A percentile compares a stretch with the other conserved stretches of the same genome.
phyloP scores from a whole-genome alignment of 2,329 filamentous ascomycete species.

The Gliomastix tumulicola region DNA sequence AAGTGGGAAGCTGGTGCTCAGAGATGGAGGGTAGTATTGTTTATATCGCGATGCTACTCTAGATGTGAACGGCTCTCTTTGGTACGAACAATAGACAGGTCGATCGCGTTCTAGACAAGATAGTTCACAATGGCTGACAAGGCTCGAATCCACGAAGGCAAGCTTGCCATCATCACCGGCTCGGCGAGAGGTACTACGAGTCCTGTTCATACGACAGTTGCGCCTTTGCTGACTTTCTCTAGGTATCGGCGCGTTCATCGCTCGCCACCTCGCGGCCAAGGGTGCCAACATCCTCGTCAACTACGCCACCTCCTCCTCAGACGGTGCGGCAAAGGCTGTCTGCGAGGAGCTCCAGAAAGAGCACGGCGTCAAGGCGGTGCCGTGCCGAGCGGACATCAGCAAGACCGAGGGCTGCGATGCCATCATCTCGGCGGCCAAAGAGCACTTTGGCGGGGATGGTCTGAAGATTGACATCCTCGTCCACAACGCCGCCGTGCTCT shows the following conservation, averaged over 20 bases:
- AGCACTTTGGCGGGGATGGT: background rate
- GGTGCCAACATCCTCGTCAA: conserved; percentile 2
- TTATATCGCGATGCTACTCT: too few relatives aligned
- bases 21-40: too few relatives aligned
- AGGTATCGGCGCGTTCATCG: conserved; percentile 1
- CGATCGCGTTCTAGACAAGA: too few relatives aligned
- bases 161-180: conserved; percentile 1
- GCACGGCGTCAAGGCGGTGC: conserved; percentile 25
- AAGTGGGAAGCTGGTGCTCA: too few relatives aligned
- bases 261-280: background rate
- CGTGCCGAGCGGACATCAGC: conserved; percentile 19
- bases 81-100: too few relatives aligned
- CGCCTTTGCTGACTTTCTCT: background rate
- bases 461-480: conserved; percentile 55
- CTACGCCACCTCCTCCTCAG: background rate
- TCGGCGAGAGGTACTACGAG: background rate
- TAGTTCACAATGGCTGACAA: too few relatives aligned
- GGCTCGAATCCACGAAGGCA: conserved; percentile 1
- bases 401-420: conserved; percentile 28
- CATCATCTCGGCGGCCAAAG: conserved; percentile 18
- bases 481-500: conserved; percentile 70
- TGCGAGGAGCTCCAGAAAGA: conserved; percentile 33
- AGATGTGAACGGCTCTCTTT: too few relatives aligned
- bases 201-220: too few relatives aligned
- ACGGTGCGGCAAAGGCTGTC: background rate